These are phyloP conservation scores for Akanthomyces muscarius DNA, from an alignment of 2,329 filamentous ascomycete genomes.

Conservation along the genomic window DNA sequence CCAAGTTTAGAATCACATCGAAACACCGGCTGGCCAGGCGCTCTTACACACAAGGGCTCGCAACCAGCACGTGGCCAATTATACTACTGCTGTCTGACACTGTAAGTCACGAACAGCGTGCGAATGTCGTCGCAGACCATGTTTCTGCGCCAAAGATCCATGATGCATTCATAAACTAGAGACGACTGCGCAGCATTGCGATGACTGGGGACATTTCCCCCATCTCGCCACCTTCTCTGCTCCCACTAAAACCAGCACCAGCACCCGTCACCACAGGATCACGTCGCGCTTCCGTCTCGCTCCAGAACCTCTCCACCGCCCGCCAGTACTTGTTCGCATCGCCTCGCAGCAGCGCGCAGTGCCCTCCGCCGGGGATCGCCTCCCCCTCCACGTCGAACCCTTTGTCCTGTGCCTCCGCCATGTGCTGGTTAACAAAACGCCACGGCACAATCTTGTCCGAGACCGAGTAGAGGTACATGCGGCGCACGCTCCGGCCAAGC, in stretches of 20 bases:
- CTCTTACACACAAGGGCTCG: no score
- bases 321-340: constrained; percentile 14
- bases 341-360: constrained; percentile 10
- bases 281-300: not conserved
- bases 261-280: not conserved
- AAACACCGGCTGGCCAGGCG: not conserved
- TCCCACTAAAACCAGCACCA: not conserved
- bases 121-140: no score
- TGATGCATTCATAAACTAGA: not conserved
- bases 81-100: no score
- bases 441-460: constrained; percentile 10
- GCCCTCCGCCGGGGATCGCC: constrained; percentile 3
- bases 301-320: constrained; percentile 8
- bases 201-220: not conserved
- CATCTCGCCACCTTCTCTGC: not conserved
- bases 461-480: constrained; percentile 16
- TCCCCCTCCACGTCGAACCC: not conserved
- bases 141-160: not conserved
- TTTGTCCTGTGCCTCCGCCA: constrained; percentile 7
- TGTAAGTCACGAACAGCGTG: no score
- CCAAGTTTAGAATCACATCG: not conserved
- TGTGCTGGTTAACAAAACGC: constrained; percentile 13
- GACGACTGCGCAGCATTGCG: constrained; percentile 1
- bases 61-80: no score
- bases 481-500: constrained; percentile 1